phyloP scores from a whole-genome alignment of 2,329 filamentous ascomycete genomes.

The Xylaria multiplex region DNA sequence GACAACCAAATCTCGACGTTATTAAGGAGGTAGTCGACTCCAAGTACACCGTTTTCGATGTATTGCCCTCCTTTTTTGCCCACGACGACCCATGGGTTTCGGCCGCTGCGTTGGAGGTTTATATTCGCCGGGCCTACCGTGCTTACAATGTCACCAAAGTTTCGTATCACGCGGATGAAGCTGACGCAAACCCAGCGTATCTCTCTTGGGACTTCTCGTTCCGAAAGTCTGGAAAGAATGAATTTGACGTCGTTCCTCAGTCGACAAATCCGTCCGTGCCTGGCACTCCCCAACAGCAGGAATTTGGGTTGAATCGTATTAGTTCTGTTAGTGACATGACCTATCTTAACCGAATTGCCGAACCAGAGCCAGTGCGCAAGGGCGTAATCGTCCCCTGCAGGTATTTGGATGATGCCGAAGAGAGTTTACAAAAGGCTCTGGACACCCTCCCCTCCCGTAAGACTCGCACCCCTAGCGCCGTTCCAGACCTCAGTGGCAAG shows the following conservation, averaged over 20 bases:
- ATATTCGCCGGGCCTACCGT: conserved; percentile 95
- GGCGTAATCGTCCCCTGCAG: conserved; percentile 94
- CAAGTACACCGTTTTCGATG: conserved; percentile 98
- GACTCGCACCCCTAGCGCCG: conserved; percentile 67
- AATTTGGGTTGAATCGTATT: conserved; percentile 79
- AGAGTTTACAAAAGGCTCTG: conserved; percentile 82
- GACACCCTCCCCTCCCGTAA: conserved; percentile 80
- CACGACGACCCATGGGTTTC: conserved; percentile 95
- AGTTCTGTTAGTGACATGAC: conserved; percentile 97
- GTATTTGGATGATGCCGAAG: conserved; percentile 94
- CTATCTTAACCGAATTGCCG: conserved; percentile 78
- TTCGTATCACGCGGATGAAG: conserved; percentile 85
- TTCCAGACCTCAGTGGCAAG: conserved; percentile 79
- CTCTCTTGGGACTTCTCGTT: conserved; percentile 97
- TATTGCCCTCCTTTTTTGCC: conserved; percentile 92
- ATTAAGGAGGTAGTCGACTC: conserved; percentile 99
- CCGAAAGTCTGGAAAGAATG: conserved; percentile 89
- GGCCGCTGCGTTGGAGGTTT: conserved; percentile 92
- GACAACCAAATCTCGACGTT: conserved; percentile 87
- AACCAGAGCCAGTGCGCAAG: conserved; percentile 83
- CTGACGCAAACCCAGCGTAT: conserved; percentile 69
- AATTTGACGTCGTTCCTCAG: conserved; percentile 83
- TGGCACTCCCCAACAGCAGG: conserved; percentile 71
- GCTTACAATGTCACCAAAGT: conserved; percentile 92
- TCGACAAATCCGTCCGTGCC: conserved; percentile 86